phyloP scores from a whole-genome alignment of 1,139 yeast genomes.

The Pichia cactophila region DNA sequence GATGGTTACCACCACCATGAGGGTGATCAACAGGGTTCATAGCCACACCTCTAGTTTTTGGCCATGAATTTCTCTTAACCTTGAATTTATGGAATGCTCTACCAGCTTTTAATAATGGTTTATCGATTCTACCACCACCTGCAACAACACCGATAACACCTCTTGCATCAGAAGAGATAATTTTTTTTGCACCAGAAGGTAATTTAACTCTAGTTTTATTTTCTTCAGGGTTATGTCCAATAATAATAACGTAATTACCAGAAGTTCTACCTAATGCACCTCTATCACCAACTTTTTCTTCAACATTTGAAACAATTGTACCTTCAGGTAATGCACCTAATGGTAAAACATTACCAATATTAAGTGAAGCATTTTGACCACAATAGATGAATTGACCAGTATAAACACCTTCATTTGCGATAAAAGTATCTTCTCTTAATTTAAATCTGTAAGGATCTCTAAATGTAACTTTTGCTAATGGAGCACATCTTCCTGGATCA shows the following conservation, averaged over 20 bases:
- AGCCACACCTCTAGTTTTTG: slow-evolving; percentile 99
- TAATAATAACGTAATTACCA: slow-evolving; percentile 97
- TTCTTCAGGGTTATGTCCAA: slow-evolving; percentile 99
- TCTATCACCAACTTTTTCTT: slow-evolving; percentile 99
- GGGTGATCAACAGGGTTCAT: slow-evolving; percentile 99
- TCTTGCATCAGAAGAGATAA: slow-evolving; percentile 91
- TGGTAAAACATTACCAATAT: slow-evolving; percentile 96
- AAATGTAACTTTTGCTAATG: slow-evolving; percentile 98
- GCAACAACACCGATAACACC: slow-evolving; percentile 99
- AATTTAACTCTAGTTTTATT: slow-evolving; percentile 98
- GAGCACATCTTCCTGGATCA: slow-evolving; percentile 99
- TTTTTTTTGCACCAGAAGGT: slow-evolving; percentile 98
- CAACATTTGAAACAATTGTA: slow-evolving; percentile 97
- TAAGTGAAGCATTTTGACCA: slow-evolving; percentile 97
- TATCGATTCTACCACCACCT: slow-evolving; percentile 99
- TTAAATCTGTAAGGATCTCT: slow-evolving; percentile 99
- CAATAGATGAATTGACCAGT: slow-evolving; percentile 99
- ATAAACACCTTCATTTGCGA: slow-evolving; percentile 99
- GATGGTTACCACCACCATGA: slow-evolving; percentile 99
- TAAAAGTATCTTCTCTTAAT: slow-evolving; percentile 96
- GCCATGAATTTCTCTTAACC: slow-evolving; percentile 99
- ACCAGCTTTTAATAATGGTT: slow-evolving; percentile 99
- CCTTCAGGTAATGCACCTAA: slow-evolving; percentile 98
- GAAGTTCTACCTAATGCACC: slow-evolving; percentile 99
- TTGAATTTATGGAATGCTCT: slow-evolving; percentile 99